Base-by-base conservation (phyloP, 768 basidiomycete genomes). In the Tephrocybe rancida region DNA sequence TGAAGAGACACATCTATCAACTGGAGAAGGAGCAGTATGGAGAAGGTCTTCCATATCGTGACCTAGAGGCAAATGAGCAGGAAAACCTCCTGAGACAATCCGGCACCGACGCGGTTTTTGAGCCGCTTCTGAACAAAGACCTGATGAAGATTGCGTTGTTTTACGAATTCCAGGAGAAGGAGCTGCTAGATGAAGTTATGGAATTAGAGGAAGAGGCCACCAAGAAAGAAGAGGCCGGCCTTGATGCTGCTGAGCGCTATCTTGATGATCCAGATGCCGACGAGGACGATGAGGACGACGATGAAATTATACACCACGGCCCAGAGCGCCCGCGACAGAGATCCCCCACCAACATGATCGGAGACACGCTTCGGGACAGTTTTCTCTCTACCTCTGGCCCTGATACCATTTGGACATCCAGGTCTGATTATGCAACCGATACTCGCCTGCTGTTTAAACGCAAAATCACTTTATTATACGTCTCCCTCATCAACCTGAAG, bases 401-500 rank as follows among this genome's bases (percentile, higher is more conserved):
- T 44, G 68, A 81, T 61, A 76, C 80, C 60, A 80, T 96, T 9
- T 97, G 95, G 94, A 88, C 82, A 2, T 79, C 90, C 26, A 79
- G 76, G 54, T 79, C 82, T n/a, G 86, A 88, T 68, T 90, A 90
- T 54, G 93, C 93, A 8, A 85, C 81, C 65, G 92, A 96, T 64
- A 82, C 86, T 5, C 84, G 92, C 16, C 76, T 95, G 25, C 73
- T 95, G 21, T 95, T 89, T 79, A 98, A 98, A 73, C 85, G 95
- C 38, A 78, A 88, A 57, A 92, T 98, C 48, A 90, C 92, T 0
- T 85, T 77, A 42, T 79, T 94, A 10, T 97, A 90, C 67, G 83
- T 94, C 41, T 78, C 85, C 5, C 78, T 87, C 42, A 86, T 86
- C 13, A 85, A 86, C 25, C 78, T 98, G 52, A 83, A 80, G 67